These are phyloP conservation scores for Mycosphaerella sp. DNA, from an alignment of 2,329 filamentous ascomycete genomes.

Conservation along the genomic window DNA sequence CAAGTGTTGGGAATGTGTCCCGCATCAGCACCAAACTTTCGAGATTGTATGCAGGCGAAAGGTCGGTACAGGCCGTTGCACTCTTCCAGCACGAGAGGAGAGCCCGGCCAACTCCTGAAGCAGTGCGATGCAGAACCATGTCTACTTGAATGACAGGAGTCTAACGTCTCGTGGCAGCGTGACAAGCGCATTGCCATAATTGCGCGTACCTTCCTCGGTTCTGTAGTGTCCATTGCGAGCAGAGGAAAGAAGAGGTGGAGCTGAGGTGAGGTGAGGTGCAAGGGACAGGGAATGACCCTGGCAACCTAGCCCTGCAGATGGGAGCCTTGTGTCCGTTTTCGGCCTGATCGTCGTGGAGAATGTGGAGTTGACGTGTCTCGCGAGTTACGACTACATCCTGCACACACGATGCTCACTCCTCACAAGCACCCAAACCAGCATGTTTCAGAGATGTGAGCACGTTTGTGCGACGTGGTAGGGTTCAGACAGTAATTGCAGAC, in stretches of 20 bases:
- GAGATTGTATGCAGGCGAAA: background rate
- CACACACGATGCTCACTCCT: background rate
- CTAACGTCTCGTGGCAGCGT: background rate
- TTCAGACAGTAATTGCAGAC: background rate
- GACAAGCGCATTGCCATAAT: background rate
- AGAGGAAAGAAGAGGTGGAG: background rate
- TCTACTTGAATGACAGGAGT: background rate
- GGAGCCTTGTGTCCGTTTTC: too few relatives aligned
- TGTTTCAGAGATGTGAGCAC: background rate
- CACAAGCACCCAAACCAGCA: background rate
- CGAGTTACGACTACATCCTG: background rate
- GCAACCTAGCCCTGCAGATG: too few relatives aligned
- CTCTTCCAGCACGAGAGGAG: background rate
- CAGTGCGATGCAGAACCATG: background rate
- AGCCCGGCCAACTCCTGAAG: background rate
- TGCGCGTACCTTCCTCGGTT: background rate
- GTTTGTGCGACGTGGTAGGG: background rate
- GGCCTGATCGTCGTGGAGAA: background rate
- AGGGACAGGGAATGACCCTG: too few relatives aligned
- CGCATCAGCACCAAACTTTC: conserved; percentile 7
- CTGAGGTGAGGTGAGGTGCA: background rate
- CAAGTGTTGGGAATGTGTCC: conserved; percentile 1
- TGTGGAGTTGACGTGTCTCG: background rate
- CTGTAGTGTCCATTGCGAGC: background rate
- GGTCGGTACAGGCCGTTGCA: background rate